A percentile compares a stretch with the other conserved stretches of the same genome.
phyloP scores from a whole-genome alignment of 2,329 filamentous ascomycete species.

The Aureobasidium sp. region DNA sequence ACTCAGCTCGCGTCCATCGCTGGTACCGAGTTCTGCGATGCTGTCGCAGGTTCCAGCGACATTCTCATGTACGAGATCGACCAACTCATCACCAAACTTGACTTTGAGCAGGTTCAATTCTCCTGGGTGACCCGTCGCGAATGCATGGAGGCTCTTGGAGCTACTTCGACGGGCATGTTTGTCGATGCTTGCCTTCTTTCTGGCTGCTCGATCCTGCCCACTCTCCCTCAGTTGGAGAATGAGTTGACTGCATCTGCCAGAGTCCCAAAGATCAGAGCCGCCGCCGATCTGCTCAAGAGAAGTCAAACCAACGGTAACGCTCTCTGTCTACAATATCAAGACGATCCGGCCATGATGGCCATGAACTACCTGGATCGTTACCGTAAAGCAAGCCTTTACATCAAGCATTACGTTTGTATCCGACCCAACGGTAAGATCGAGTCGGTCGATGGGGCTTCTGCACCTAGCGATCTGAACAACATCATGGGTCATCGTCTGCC shows the following conservation, averaged over 20 bases:
- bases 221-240: slow-evolving; percentile 66
- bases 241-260: slow-evolving; percentile 16
- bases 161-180: slow-evolving; percentile 62
- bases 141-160: slow-evolving; percentile 58
- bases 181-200: slow-evolving; percentile 75
- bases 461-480: slow-evolving; percentile 77
- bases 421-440: slow-evolving; percentile 66
- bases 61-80: slow-evolving; percentile 77
- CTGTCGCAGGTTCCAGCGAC: slow-evolving; percentile 76
- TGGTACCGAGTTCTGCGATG: slow-evolving; percentile 51
- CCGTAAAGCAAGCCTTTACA: slow-evolving; percentile 71
- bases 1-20: slow-evolving; percentile 13
- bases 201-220: slow-evolving; percentile 69
- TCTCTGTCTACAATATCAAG: slow-evolving; percentile 64
- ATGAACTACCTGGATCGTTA: slow-evolving; percentile 77
- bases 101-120: slow-evolving; percentile 62
- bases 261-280: slow-evolving; percentile 56
- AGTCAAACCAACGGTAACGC: slow-evolving; percentile 59
- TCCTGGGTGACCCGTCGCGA: slow-evolving; percentile 55
- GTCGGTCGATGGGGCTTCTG: slow-evolving; percentile 61
- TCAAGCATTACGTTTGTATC: slow-evolving; percentile 82
- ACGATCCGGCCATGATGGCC: slow-evolving; percentile 63
- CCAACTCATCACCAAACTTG: slow-evolving; percentile 58
- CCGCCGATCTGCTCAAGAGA: slow-evolving; percentile 64
- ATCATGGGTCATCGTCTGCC: slow-evolving; percentile 86